These are phyloP conservation scores for Candida lessepsii DNA, from an alignment of 805 yeast species.

Conservation along the genomic window DNA sequence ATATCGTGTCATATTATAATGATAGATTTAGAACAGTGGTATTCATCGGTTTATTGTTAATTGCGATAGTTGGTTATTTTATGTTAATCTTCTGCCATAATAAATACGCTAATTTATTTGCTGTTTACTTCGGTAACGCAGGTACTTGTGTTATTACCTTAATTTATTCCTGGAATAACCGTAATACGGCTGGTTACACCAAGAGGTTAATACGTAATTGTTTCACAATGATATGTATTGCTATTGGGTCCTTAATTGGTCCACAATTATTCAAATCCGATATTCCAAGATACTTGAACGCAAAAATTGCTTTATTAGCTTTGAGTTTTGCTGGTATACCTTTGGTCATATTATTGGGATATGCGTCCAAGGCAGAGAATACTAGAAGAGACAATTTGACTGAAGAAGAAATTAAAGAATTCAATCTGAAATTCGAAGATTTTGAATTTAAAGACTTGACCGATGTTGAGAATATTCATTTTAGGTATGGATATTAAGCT, in stretches of 20 bases:
- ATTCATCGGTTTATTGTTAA: conserved; percentile 31
- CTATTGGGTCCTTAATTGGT: conserved; percentile 64
- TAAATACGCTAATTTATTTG: conserved; percentile 47
- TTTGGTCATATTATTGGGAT: conserved; percentile 41
- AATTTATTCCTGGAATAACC: conserved; percentile 59
- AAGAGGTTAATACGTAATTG: conserved; percentile 64
- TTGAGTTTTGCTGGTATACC: conserved; percentile 49
- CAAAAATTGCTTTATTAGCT: conserved; percentile 54
- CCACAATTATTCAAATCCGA: conserved; percentile 62
- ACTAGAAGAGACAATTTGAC: conserved; percentile 40
- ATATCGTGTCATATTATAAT: conserved; percentile 25
- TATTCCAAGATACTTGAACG: conserved; percentile 56
- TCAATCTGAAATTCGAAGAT: conserved; percentile 27
- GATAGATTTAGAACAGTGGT: conserved; percentile 25
- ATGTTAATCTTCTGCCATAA: conserved; percentile 41
- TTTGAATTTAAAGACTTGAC: conserved; percentile 57
- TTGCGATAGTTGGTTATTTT: conserved; percentile 37
- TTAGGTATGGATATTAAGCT: conserved; percentile 53
- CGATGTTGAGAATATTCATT: conserved; percentile 55
- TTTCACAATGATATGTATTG: conserved; percentile 59
- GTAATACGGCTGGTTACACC: conserved; percentile 73
- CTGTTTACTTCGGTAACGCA: conserved; percentile 51
- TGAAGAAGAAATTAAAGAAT: conserved; percentile 17
- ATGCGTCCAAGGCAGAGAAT: conserved; percentile 49
- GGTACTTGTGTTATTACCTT: conserved; percentile 58